Evolutionary conservation across 1,139 yeast genomes (phyloP).

Genomic region (Casaregolazyma lundiana): DNA sequence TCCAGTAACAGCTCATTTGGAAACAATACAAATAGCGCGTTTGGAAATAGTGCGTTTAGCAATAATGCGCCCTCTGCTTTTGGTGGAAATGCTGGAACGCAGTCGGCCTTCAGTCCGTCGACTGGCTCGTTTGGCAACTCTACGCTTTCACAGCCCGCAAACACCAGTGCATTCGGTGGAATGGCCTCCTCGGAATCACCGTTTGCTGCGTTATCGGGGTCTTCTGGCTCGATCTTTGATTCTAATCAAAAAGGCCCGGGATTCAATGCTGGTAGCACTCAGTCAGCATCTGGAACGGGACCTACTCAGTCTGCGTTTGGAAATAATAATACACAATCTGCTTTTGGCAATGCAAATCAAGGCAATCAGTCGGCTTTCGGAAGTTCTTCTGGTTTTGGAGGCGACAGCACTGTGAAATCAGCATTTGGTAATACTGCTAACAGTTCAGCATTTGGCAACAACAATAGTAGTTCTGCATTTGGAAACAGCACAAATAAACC

Average conservation of each 20-base stretch:
- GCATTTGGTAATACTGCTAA: neutral
- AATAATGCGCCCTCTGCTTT: conserved; percentile 5
- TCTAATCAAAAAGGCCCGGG: neutral
- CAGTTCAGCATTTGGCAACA: conserved; percentile 7
- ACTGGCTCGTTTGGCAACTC: conserved; percentile 5
- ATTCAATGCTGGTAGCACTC: neutral
- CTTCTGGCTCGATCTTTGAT: neutral
- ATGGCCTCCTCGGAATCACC: conserved; percentile 6
- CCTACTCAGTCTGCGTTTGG: conserved; percentile 2
- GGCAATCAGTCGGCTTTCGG: conserved; percentile 7
- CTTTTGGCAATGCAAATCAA: neutral
- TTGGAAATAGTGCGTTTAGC: conserved; percentile 18
- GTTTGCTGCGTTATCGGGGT: conserved; percentile 6
- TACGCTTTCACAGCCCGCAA: conserved; percentile 1
- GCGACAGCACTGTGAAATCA: no score
- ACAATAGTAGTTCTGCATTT: conserved; percentile 4
- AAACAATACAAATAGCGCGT: conserved; percentile 11
- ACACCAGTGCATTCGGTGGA: conserved; percentile 4
- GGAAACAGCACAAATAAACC: conserved; percentile 8
- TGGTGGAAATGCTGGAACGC: conserved; percentile 1
- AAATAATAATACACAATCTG: neutral
- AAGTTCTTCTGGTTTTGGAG: no score
- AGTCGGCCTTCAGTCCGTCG: neutral
- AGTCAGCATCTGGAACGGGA: conserved; percentile 3
- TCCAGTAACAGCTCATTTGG: conserved; percentile 14